Evolutionary conservation across 352 stramenopile genomes (phyloP).

Genomic region (Plasmopara muralis): DNA sequence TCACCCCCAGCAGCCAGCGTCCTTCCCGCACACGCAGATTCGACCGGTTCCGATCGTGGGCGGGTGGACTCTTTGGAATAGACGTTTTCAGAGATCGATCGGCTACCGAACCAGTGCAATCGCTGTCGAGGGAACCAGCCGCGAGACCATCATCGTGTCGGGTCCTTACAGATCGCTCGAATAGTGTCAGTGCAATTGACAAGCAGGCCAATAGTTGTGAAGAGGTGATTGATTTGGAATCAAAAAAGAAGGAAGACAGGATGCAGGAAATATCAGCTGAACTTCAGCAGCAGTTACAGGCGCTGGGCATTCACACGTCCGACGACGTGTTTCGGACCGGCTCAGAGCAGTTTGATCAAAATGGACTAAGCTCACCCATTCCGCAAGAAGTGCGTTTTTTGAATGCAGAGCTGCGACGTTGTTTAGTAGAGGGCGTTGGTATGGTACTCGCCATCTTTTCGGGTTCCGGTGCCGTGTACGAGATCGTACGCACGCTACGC

Average conservation of each 20-base stretch:
- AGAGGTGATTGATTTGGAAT: conserved; percentile 1
- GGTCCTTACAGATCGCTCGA: conserved; percentile 6
- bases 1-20: conserved; percentile 13
- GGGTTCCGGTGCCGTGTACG: conserved; percentile 71
- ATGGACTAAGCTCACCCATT: conserved; percentile 74
- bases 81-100: conserved; percentile 12
- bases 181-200: conserved; percentile 7
- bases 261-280: conserved; percentile 65
- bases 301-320: conserved; percentile 71
- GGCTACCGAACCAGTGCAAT: conserved; percentile 16
- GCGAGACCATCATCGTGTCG: neutral
- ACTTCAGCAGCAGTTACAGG: conserved; percentile 71
- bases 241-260: conserved; percentile 5
- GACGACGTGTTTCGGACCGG: conserved; percentile 80
- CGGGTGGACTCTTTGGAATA: conserved; percentile 18
- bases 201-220: conserved; percentile 4
- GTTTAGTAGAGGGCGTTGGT: conserved; percentile 66
- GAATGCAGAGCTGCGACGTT: conserved; percentile 76
- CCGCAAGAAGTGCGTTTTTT: conserved; percentile 83
- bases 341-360: conserved; percentile 67
- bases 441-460: conserved; percentile 78
- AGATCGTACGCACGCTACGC: conserved; percentile 79
- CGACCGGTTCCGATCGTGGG: conserved; percentile 28
- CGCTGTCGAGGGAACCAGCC: conserved; percentile 4
- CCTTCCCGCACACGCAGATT: conserved; percentile 20